A percentile compares a stretch with the other conserved stretches of the same genome.
These are phyloP conservation scores for Chalaropsis ovoidea DNA, from an alignment of 2,329 filamentous ascomycete genomes.

Conservation along the genomic window DNA sequence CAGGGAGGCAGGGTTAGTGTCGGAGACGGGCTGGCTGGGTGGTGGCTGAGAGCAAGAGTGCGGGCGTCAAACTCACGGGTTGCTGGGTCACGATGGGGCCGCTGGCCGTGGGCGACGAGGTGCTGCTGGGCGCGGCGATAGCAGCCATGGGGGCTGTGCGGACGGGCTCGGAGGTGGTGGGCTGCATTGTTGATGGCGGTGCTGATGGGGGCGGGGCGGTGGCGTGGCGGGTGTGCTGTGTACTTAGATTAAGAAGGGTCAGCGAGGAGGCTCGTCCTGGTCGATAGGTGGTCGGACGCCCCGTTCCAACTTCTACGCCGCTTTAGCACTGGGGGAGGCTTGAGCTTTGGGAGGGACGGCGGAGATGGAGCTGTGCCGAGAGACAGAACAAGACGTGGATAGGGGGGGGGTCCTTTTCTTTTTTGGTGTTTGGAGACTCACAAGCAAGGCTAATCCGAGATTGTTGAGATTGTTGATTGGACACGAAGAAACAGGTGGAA, in stretches of 20 bases:
- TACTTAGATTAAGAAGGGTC: background rate
- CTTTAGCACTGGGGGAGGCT: background rate
- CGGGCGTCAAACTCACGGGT: conserved; percentile 20
- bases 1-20: background rate
- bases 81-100: conserved; percentile 25
- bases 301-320: background rate
- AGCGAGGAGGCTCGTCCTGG: background rate
- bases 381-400: background rate
- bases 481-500: background rate
- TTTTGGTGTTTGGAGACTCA: background rate
- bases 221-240: background rate
- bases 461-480: background rate
- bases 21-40: background rate
- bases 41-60: background rate
- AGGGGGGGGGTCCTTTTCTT: background rate
- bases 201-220: background rate
- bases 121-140: background rate
- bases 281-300: background rate
- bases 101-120: background rate
- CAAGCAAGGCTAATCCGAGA: background rate
- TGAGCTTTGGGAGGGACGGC: background rate
- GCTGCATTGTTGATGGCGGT: conserved; percentile 5
- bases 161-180: conserved; percentile 11
- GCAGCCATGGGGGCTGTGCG: conserved; percentile 18
- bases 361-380: background rate